phyloP scores from a whole-genome alignment of 2,329 filamentous ascomycete species.

The Fusarium sacchari region DNA sequence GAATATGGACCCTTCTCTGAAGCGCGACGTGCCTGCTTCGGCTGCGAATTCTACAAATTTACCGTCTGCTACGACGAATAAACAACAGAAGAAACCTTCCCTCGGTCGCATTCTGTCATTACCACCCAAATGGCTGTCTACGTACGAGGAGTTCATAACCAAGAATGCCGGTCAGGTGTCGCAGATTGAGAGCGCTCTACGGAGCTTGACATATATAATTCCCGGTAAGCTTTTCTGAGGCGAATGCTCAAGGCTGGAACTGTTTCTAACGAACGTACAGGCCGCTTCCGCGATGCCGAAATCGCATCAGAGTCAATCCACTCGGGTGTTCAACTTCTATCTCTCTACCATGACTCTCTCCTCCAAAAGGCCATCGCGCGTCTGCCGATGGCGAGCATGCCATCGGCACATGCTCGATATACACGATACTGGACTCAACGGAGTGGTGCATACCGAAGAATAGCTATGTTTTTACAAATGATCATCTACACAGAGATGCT shows the following conservation, averaged over 20 bases:
- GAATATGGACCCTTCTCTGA: slow-evolving; percentile 38
- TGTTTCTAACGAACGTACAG: slow-evolving; percentile 51
- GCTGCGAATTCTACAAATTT: slow-evolving; percentile 28
- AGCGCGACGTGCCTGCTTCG: slow-evolving; percentile 31
- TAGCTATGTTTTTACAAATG: slow-evolving; percentile 85
- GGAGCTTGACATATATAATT: slow-evolving; percentile 95
- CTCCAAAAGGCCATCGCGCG: slow-evolving; percentile 74
- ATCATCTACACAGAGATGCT: slow-evolving; percentile 94
- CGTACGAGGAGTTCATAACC: slow-evolving; percentile 91
- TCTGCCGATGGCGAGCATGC: slow-evolving; percentile 62
- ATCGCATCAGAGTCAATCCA: slow-evolving; percentile 93
- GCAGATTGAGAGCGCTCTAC: slow-evolving; percentile 92
- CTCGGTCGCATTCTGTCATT: slow-evolving; percentile 60
- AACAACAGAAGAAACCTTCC: slow-evolving; percentile 37
- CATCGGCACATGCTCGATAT: slow-evolving; percentile 71
- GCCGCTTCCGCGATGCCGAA: slow-evolving; percentile 90
- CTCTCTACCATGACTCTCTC: slow-evolving; percentile 90
- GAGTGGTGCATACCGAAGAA: slow-evolving; percentile 77
- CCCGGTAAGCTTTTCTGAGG: slow-evolving; percentile 65
- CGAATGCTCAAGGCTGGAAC: background rate
- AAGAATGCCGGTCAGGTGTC: slow-evolving; percentile 94
- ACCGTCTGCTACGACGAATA: slow-evolving; percentile 14
- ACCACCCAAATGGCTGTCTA: slow-evolving; percentile 72
- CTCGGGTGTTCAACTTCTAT: slow-evolving; percentile 87
- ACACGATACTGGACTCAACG: slow-evolving; percentile 73